These are phyloP conservation scores for Ziziphus jujuba DNA, from an alignment of 306 rosid genomes.

Conservation along the genomic window DNA sequence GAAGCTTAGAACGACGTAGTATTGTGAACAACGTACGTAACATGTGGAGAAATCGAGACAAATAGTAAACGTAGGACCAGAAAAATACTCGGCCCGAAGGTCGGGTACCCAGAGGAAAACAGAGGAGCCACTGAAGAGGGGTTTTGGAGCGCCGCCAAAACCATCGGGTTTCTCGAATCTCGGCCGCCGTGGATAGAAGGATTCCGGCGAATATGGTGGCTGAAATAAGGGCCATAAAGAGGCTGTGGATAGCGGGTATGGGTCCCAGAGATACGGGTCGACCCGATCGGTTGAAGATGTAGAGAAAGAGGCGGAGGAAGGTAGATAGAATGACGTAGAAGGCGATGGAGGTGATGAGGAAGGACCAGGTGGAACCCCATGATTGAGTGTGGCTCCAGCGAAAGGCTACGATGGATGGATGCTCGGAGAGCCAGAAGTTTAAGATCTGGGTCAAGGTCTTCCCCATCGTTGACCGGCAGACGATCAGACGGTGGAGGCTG, in stretches of 20 bases:
- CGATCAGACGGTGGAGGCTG: background rate
- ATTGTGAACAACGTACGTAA: slow-evolving; percentile 51
- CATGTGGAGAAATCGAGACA: slow-evolving; percentile 83
- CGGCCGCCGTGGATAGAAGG: slow-evolving; percentile 66
- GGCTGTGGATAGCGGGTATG: slow-evolving; percentile 79
- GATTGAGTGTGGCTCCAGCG: slow-evolving; percentile 73
- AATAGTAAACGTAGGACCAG: slow-evolving; percentile 81
- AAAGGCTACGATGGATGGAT: slow-evolving; percentile 75
- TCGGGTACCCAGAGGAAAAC: slow-evolving; percentile 85
- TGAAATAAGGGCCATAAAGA: slow-evolving; percentile 60
- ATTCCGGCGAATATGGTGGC: slow-evolving; percentile 66
- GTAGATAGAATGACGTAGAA: slow-evolving; percentile 45
- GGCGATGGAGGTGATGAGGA: slow-evolving; percentile 64
- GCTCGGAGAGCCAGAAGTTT: slow-evolving; percentile 81
- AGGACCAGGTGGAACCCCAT: slow-evolving; percentile 92
- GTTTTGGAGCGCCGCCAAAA: slow-evolving; percentile 84
- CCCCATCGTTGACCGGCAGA: background rate
- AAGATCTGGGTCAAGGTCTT: slow-evolving; percentile 15
- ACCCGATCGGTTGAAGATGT: slow-evolving; percentile 37
- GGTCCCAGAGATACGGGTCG: slow-evolving; percentile 71
- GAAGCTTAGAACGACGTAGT: slow-evolving; percentile 49
- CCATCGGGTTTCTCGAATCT: slow-evolving; percentile 94
- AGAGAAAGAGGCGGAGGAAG: slow-evolving; percentile 43
- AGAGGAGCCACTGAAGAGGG: slow-evolving; percentile 88
- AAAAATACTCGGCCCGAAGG: slow-evolving; percentile 95